Conservation (phyloP, 371 early-diverging fungal species). For the Mortierella sp. region DNA sequence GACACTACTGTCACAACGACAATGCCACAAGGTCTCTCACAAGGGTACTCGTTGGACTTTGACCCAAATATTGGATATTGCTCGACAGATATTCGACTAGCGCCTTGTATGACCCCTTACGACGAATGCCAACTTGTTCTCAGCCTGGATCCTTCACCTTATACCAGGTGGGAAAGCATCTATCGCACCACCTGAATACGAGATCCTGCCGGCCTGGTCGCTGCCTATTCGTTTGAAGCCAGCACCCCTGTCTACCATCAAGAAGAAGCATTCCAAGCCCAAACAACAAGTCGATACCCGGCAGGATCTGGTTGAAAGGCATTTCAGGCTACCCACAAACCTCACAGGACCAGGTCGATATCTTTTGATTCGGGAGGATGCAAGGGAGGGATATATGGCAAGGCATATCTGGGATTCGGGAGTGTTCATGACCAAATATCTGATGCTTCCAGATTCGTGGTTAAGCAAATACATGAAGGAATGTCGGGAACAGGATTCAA, state of each 20-base stretch:
- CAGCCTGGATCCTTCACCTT: slow-evolving; percentile 41
- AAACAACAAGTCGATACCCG: slow-evolving; percentile 50
- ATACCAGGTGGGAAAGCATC: slow-evolving; percentile 20
- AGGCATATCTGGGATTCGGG: slow-evolving; percentile 55
- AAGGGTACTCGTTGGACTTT: slow-evolving; percentile 42
- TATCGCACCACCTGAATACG: slow-evolving; percentile 49
- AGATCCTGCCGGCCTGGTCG: slow-evolving; percentile 52
- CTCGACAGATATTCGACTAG: slow-evolving; percentile 48
- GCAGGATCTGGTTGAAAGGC: slow-evolving; percentile 51
- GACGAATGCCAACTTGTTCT: slow-evolving; percentile 52
- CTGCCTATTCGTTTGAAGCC: slow-evolving; percentile 47
- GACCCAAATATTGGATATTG: slow-evolving; percentile 53
- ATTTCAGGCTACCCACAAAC: slow-evolving; percentile 40
- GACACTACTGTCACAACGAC: slow-evolving; percentile 50
- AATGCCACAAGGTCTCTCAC: slow-evolving; percentile 52
- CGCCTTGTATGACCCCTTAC: slow-evolving; percentile 50
- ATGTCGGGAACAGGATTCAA: slow-evolving; percentile 5
- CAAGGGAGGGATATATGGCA: slow-evolving; percentile 51
- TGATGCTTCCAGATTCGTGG: slow-evolving; percentile 51
- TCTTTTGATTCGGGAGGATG: slow-evolving; percentile 45
- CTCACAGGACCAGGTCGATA: slow-evolving; percentile 33
- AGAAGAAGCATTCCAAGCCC: slow-evolving; percentile 44
- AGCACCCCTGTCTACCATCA: slow-evolving; percentile 36
- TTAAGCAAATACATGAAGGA: slow-evolving; percentile 46
- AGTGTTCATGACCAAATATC: slow-evolving; percentile 50